Evolutionary conservation across 306 rosid species (phyloP).

Genomic region (Begonia masoniana): DNA sequence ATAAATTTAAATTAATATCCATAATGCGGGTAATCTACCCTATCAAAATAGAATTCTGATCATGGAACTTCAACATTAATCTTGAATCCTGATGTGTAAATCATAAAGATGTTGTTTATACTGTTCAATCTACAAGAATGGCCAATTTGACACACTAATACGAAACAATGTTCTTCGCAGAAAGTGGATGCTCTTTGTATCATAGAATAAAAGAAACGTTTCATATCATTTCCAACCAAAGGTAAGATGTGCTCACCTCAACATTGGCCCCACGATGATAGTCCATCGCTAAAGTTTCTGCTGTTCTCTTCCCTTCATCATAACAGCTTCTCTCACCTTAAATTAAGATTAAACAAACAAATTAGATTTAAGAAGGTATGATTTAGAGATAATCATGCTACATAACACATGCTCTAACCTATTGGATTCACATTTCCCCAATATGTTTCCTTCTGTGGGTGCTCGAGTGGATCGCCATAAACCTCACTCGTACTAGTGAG

Average conservation of each 20-base stretch:
- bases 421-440: slow-evolving; percentile 99
- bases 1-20: no score
- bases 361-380: background rate
- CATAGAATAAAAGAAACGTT: no score
- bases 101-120: no score
- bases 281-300: slow-evolving; percentile 84
- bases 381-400: background rate
- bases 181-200: no score
- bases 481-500: slow-evolving; percentile 95
- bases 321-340: slow-evolving; percentile 94
- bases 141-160: no score
- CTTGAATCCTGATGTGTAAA: no score
- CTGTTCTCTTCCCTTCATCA: slow-evolving; percentile 94
- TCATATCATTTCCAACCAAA: no score
- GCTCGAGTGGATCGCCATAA: slow-evolving; percentile 92
- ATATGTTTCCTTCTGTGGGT: slow-evolving; percentile 98
- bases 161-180: no score
- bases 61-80: no score
- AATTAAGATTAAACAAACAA: slow-evolving; percentile 1
- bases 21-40: no score
- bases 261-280: slow-evolving; percentile 94
- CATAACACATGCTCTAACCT: slow-evolving; percentile 27
- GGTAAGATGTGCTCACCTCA: slow-evolving; percentile 33
- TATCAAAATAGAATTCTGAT: no score
- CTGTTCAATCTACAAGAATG: no score